Conservation (phyloP, 2,329 filamentous ascomycete species). For the Colletotrichum horii region DNA sequence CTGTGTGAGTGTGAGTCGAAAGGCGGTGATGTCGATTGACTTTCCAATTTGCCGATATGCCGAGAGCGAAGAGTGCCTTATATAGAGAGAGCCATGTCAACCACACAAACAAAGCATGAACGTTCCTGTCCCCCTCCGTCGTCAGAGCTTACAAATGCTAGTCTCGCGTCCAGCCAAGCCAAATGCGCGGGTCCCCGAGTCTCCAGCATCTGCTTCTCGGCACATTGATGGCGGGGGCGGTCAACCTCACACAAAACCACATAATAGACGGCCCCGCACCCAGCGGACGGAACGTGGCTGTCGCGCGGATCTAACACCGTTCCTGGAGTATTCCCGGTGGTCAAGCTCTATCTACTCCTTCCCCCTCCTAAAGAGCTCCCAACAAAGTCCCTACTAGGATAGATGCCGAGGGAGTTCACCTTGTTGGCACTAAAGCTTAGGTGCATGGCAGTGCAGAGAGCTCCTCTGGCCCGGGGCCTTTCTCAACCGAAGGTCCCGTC, state of each 20-base stretch:
- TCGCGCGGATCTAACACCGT: neutral
- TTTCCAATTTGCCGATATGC: neutral
- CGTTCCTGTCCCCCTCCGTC: neutral
- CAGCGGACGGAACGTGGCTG: neutral
- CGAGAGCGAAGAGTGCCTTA: neutral
- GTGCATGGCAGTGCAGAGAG: neutral
- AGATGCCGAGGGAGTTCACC: neutral
- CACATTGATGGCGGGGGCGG: neutral
- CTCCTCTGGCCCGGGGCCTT: neutral
- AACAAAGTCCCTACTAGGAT: neutral
- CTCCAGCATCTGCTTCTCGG: neutral
- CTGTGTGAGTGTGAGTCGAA: neutral
- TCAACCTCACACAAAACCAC: neutral
- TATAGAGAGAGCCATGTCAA: neutral
- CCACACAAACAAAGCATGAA: neutral
- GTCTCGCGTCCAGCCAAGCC: neutral
- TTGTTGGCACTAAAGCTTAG: neutral
- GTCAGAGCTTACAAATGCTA: constrained; percentile 20
- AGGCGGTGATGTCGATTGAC: neutral
- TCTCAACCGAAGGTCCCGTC: neutral
- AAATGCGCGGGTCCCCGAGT: neutral
- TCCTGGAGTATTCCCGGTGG: neutral
- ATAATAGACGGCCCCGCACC: neutral
- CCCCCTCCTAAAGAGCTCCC: neutral
- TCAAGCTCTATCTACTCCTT: too few relatives aligned